Conservation (phyloP, 2,329 filamentous ascomycete species). For the Colletotrichum sublineola region DNA sequence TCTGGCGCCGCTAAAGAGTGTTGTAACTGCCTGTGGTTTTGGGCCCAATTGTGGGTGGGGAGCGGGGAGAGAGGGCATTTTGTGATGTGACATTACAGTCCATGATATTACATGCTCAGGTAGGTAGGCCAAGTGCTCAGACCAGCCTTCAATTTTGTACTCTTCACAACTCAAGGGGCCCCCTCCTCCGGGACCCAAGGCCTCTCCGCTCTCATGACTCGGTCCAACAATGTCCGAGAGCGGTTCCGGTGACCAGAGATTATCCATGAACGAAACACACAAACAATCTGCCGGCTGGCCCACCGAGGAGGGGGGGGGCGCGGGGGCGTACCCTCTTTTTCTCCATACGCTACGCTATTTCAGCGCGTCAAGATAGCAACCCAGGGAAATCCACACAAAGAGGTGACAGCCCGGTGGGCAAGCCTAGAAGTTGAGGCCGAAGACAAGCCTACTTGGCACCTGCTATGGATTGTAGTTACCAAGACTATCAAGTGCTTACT, state of each 20-base stretch:
- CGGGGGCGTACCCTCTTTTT: slow-evolving; percentile 5
- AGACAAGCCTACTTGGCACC: neutral
- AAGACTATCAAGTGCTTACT: slow-evolving; percentile 1
- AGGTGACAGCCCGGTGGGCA: neutral
- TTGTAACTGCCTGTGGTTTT: neutral
- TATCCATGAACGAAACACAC: slow-evolving; percentile 37
- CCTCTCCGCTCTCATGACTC: slow-evolving; percentile 25
- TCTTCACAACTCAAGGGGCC: neutral
- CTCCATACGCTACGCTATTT: neutral
- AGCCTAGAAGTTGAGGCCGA: neutral
- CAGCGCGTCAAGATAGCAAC: slow-evolving; percentile 4
- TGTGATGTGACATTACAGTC: neutral
- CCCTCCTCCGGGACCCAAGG: neutral
- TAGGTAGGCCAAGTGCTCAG: neutral
- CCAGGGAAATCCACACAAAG: slow-evolving; percentile 32
- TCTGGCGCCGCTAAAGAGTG: neutral
- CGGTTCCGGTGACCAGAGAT: slow-evolving; percentile 32
- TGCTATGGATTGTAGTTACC: neutral
- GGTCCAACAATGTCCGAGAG: slow-evolving; percentile 37
- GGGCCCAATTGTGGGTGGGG: neutral
- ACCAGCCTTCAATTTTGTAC: neutral
- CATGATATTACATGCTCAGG: neutral
- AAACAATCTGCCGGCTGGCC: neutral
- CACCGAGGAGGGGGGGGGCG: slow-evolving; percentile 16
- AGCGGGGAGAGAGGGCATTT: neutral